Evolutionary conservation across 2,329 filamentous ascomycete genomes (phyloP).

Genomic region (Fusarium albosuccineum): DNA sequence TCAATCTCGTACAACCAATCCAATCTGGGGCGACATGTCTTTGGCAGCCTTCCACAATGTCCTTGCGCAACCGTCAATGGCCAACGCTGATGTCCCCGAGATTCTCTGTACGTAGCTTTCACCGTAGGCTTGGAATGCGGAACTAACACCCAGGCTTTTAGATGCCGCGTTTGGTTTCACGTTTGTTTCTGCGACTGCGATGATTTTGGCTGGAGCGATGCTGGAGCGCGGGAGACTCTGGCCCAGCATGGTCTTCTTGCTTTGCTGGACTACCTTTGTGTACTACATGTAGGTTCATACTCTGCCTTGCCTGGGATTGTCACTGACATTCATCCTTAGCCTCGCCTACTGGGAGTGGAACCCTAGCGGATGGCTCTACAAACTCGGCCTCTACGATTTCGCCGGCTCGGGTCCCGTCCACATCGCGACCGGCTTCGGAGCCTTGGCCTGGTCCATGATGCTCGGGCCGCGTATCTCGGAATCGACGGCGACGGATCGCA

Average conservation of each 20-base stretch:
- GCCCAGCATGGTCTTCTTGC: slow-evolving; percentile 71
- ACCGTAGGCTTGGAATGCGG: background rate
- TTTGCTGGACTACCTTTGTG: slow-evolving; percentile 74
- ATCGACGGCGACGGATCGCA: slow-evolving; percentile 29
- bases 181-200: slow-evolving; percentile 55
- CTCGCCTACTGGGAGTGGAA: slow-evolving; percentile 79
- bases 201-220: slow-evolving; percentile 57
- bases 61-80: slow-evolving; percentile 53
- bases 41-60: slow-evolving; percentile 53
- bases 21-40: slow-evolving; percentile 53
- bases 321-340: background rate
- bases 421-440: slow-evolving; percentile 72
- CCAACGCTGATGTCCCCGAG: slow-evolving; percentile 53
- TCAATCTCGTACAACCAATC: slow-evolving; percentile 52
- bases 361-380: slow-evolving; percentile 73
- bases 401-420: slow-evolving; percentile 74
- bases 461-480: slow-evolving; percentile 65
- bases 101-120: slow-evolving; percentile 46
- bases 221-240: slow-evolving; percentile 53
- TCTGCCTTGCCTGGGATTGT: accelerated
- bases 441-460: slow-evolving; percentile 73
- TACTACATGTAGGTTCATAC: slow-evolving; percentile 58
- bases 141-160: background rate
- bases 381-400: slow-evolving; percentile 71
- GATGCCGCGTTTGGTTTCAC: slow-evolving; percentile 54